Evolutionary conservation across 192 early-diverging fungal species (phyloP), one percentile per base, ranked within the genome.

Genomic region (Coemansia sp.): DNA sequence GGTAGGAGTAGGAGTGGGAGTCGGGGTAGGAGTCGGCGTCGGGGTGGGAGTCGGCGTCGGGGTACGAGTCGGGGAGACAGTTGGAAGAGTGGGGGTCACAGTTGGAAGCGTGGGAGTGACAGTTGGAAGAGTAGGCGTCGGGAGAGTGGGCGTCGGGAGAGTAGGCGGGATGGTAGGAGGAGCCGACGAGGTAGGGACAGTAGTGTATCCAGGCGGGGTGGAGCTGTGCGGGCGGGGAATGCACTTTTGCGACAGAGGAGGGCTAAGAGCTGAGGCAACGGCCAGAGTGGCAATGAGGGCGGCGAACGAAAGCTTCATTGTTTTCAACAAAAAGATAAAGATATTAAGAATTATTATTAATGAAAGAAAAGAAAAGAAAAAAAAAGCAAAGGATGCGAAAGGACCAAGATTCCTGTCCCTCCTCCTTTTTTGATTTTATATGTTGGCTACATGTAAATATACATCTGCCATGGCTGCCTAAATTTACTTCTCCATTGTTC

Each of bases 211-310:
- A 3, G 12, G 24, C 9, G 47, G 27, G 7, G 60, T 27, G 39
- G 46, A 45, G 41, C 60, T 65, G 7, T 60, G 39, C 22, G 77
- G 77, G n/a, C 77, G 64, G 39, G 77, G 77, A 57, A 79, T 67
- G 71, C 77, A 79, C 67, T 79, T 79, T n/a, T n/a, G n/a, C n/a
- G n/a, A n/a, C 17, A 35, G 51, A 31, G n/a, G 60, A 17, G 9
- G 25, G 47, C 4, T 54, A 22, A 40, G 67, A 7, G 59, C n/a
- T 29, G 68, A 64, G 43, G 64, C 77, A 45, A 67, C 68, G 25
- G 65, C 71, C 40, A 76, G 17, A 11, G 74, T 46, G 53, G 74
- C 68, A 25, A 76, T 41, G 12, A 40, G 46, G 45, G 59, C 60
- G 36, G 51, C 54, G 31, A 67, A 31, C 8, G 74, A 60, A 46